Base-by-base conservation (phyloP, 108 stramenopile genomes). In the Cyclotella choctawhatcheeana region DNA sequence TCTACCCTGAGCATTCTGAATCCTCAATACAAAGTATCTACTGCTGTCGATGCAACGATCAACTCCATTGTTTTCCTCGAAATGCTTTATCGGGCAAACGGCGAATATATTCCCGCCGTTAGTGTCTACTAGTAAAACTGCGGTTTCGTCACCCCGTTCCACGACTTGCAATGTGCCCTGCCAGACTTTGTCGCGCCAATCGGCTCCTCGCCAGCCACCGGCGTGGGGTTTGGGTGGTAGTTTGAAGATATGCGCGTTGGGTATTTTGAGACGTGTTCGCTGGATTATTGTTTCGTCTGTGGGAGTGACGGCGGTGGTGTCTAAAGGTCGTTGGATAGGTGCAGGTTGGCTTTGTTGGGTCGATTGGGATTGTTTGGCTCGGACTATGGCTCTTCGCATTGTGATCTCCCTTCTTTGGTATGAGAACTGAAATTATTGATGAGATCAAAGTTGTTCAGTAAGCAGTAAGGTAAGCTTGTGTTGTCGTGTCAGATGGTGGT, bases 181-280 rank as follows among this genome's bases (percentile, higher is more conserved):
- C 93, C 94, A 92, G 2, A 95, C 90, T 73, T 95, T 91, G 55
- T 96, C 89, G 5, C 77, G 87, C 94, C 94, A 96, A 29, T 96
- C 94, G 32, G 91, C 92, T 16, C 94, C 94, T 52, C 94, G 85
- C 94, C 94, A 96, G 12, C 94, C 94, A 12, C 83, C 88, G 0
- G 77, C 27, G 22, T 89, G 79, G 2, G 91, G 86, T 71, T 88
- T 70, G 22, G 94, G 87, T 20, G 94, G 94, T 21, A 93, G 81
- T 69, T 95, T 93, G 79, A 93, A 93, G 40, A 93, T 85, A 67
- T 95, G 94, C n/a, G 91, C 90, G 71, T 95, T 90, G 51, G 83
- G 52, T 56, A 93, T 88, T 66, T 74, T 88, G 67, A 85, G 84
- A 5, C 91, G 85, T 18, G 90, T 84, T 29, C 87, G 82, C 67